A percentile compares a stretch with the other conserved stretches of the same genome.
phyloP scores from a whole-genome alignment of 148 eudicot species.

The Heliosperma pusillum region DNA sequence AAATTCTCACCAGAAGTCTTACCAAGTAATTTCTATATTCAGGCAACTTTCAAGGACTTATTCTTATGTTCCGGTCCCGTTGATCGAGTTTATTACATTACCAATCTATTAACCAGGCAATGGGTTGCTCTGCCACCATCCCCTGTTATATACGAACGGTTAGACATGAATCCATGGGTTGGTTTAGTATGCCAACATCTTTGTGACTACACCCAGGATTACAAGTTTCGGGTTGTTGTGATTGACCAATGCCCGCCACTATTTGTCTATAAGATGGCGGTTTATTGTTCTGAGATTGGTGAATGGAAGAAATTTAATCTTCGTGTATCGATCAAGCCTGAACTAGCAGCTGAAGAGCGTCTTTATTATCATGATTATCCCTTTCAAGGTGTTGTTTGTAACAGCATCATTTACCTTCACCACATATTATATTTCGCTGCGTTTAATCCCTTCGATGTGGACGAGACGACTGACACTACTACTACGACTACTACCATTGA shows the following conservation, averaged over 20 bases:
- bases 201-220: neutral
- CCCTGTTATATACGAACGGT: neutral
- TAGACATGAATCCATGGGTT: no score
- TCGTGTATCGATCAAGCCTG: neutral
- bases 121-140: neutral
- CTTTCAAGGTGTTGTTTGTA: neutral
- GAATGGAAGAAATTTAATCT: neutral
- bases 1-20: neutral
- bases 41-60: neutral
- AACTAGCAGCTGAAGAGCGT: no score
- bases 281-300: neutral
- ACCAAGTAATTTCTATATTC: neutral
- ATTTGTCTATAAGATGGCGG: neutral
- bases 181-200: neutral
- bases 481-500: neutral
- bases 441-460: neutral
- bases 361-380: no score
- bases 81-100: neutral
- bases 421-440: neutral
- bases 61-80: neutral
- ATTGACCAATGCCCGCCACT: neutral
- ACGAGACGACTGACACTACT: neutral
- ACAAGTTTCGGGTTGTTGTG: neutral
- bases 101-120: neutral
- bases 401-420: neutral